Conservation (phyloP, 345 rosid species). For the Moricandia arvensis region DNA sequence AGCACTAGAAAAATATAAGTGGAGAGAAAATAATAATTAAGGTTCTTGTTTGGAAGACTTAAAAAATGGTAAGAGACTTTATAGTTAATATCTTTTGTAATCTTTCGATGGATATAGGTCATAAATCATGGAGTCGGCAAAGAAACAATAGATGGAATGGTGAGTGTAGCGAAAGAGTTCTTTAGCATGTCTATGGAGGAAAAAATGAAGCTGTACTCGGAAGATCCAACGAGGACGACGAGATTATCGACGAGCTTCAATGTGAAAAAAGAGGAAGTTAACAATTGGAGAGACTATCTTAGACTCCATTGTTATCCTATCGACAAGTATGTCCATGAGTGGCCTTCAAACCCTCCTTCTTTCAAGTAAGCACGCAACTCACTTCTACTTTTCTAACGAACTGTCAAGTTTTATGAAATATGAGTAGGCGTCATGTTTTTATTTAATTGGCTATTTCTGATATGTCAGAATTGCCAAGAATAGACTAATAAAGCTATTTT, state of each 20-base stretch:
- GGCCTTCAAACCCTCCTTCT: constrained; percentile 78
- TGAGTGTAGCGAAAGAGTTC: constrained; percentile 53
- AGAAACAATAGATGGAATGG: constrained; percentile 44
- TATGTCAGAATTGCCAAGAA: not conserved
- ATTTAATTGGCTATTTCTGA: not conserved
- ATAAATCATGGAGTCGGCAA: constrained; percentile 60
- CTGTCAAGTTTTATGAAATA: not conserved
- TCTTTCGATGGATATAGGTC: constrained; percentile 39
- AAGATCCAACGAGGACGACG: constrained; percentile 72
- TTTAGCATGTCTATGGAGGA: constrained; percentile 70
- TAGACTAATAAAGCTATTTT: not conserved
- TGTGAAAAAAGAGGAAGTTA: constrained; percentile 69
- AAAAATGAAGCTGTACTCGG: constrained; percentile 81
- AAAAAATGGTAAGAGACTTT: not conserved
- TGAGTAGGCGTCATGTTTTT: not conserved
- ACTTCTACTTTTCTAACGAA: not conserved
- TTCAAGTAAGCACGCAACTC: constrained; percentile 53
- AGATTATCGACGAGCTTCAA: constrained; percentile 85
- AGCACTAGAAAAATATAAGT: no score
- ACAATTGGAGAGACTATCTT: constrained; percentile 87
- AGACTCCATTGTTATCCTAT: constrained; percentile 82
- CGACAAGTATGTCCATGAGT: constrained; percentile 58
- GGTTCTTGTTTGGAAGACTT: no score
- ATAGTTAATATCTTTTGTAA: constrained; percentile 6
- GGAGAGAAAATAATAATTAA: no score